phyloP scores from a whole-genome alignment of 1,139 yeast species.

The Pichia sp. region DNA sequence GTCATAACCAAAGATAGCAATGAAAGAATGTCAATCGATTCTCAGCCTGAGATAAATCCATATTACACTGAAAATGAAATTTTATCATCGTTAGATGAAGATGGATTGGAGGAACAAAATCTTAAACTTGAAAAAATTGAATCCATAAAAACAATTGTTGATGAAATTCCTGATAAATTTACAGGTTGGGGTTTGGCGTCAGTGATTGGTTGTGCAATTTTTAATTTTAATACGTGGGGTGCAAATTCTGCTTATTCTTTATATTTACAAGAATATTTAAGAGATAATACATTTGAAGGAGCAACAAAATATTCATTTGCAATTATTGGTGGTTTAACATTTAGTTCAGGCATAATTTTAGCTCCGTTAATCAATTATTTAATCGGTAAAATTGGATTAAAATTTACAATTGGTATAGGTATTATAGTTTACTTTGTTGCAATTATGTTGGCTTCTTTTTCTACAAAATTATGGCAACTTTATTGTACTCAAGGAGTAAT shows the following conservation, averaged over 20 bases:
- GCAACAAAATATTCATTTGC: conserved; percentile 51
- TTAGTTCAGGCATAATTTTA: conserved; percentile 40
- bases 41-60: not conserved
- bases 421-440: conserved; percentile 43
- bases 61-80: not conserved
- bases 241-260: conserved; percentile 55
- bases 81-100: too few relatives aligned
- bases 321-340: conserved; percentile 51
- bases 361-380: conserved; percentile 40
- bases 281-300: conserved; percentile 39
- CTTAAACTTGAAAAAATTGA: conserved; percentile 1
- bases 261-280: conserved; percentile 45
- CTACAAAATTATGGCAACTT: conserved; percentile 46
- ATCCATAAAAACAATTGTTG: conserved; percentile 7
- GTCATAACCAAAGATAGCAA: too few relatives aligned
- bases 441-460: conserved; percentile 48
- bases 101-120: too few relatives aligned
- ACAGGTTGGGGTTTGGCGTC: conserved; percentile 45
- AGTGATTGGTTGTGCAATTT: conserved; percentile 33
- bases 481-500: conserved; percentile 51
- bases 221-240: conserved; percentile 56
- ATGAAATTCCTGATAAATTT: conserved; percentile 27
- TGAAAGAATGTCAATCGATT: too few relatives aligned
- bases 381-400: conserved; percentile 41
- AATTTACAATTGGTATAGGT: conserved; percentile 36